Conservation (phyloP, 345 rosid species). For the Triadica sebifera region DNA sequence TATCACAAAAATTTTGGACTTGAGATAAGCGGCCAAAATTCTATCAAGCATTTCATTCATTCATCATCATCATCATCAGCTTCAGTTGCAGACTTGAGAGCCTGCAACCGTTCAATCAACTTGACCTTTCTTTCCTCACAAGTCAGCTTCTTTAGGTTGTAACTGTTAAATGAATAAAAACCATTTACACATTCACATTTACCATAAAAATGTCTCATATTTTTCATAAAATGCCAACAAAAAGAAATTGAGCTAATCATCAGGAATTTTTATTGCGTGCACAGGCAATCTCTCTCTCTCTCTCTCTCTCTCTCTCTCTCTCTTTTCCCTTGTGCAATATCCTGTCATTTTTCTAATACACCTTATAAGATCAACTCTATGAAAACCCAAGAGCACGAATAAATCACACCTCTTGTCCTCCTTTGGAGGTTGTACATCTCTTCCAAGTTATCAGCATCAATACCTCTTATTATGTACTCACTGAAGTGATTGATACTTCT, state of each 20-base stretch:
- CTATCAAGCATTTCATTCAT: neutral
- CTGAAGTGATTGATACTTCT: conserved; percentile 67
- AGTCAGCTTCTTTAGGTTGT: conserved; percentile 74
- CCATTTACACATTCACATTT: no score
- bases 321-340: no score
- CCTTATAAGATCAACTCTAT: no score
- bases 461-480: conserved; percentile 48
- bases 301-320: no score
- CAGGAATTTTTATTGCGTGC: no score
- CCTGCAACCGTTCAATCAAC: conserved; percentile 64
- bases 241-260: no score
- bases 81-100: conserved; percentile 50
- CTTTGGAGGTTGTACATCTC: conserved; percentile 64
- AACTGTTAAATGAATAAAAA: conserved; percentile 34
- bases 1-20: neutral
- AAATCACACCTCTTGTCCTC: no score
- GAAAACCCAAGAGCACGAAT: no score
- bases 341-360: no score
- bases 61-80: conserved; percentile 32
- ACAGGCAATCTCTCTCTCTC: no score
- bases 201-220: no score
- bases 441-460: conserved; percentile 55
- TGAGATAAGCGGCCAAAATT: neutral
- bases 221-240: no score
- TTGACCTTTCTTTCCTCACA: conserved; percentile 74